A percentile compares a stretch with the other conserved stretches of the same genome.
phyloP scores from a whole-genome alignment of 176 grass and related monocot species.

The Cymbopogon citratus region DNA sequence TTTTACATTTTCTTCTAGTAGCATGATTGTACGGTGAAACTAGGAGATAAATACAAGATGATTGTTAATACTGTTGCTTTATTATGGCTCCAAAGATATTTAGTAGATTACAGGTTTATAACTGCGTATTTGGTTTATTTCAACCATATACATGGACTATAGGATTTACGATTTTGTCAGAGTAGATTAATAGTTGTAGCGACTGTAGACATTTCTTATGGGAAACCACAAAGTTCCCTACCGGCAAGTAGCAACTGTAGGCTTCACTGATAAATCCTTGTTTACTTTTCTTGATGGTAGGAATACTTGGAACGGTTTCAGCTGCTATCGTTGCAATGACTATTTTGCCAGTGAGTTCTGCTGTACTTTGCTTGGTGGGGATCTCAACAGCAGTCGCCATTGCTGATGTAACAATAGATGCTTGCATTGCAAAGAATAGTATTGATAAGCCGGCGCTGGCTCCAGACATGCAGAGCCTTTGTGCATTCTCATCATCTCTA shows the following conservation, averaged over 20 bases:
- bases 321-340: constrained; percentile 42
- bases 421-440: constrained; percentile 89
- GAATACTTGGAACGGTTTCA: constrained; percentile 48
- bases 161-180: neutral
- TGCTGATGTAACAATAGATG: constrained; percentile 84
- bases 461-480: constrained; percentile 89
- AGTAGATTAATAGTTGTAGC: neutral
- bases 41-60: neutral
- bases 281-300: constrained; percentile 33
- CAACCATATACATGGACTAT: neutral
- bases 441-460: constrained; percentile 74
- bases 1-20: neutral
- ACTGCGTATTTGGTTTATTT: neutral
- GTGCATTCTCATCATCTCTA: constrained; percentile 62
- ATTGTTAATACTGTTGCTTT: neutral
- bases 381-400: constrained; percentile 68
- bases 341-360: constrained; percentile 42
- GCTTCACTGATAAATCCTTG: neutral
- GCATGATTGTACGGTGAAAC: neutral
- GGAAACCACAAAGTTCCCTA: neutral
- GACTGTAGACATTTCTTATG: neutral
- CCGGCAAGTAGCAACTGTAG: no score
- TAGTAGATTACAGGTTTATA: neutral
- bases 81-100: neutral
- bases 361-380: constrained; percentile 65